Evolutionary conservation across 2,329 filamentous ascomycete genomes (phyloP), one percentile per base, ranked within the genome.

Genomic region (Ceratocystis cacaofunesta): DNA sequence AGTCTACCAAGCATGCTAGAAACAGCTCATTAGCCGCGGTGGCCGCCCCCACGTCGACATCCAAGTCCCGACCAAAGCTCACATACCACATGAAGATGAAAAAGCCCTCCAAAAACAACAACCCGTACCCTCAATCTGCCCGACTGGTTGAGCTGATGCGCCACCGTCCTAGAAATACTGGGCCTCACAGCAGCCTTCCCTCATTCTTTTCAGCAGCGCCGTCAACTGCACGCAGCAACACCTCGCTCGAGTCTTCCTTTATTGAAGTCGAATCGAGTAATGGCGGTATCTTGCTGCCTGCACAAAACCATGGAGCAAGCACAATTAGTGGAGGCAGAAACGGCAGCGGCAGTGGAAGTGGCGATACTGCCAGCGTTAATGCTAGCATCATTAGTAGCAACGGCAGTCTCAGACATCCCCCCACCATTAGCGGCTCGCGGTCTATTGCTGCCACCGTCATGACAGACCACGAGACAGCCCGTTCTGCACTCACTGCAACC

Each of bases 51-150:
- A 41, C n/a, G 28, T 19, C 55, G 43, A 57, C 60, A 41, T 50
- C 22, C 32, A 60, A 50, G 30, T 36, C 48, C 12, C 68, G 25
- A 32, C 67, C 66, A 10, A 68, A 66, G 57, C 62, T 66, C 12
- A 44, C 58, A 19, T 62, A 68, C 61, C 65, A 67, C 32, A 66
- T 69, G 30, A 67, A 67, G 25, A 65, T 68, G 25, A 65, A 67
- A 36, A 68, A 68, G 55, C 73, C 76, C 19, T 77, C 79, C 62
- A 84, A 85, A 72, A 86, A 87, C 74, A 95, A 96, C 79, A 92
- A 92, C 73, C 92, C 92, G n/a, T 96, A 96, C 72, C 89, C 89
- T 7, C 82, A 92, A 71, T 95, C 90, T 1, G 89, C 88, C 67
- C 82, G 81, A 57, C 72, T 84, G 67, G 63, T 36, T 15, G 61